Base-by-base conservation (phyloP, 306 rosid species). In the Casuarina equisetifolia region DNA sequence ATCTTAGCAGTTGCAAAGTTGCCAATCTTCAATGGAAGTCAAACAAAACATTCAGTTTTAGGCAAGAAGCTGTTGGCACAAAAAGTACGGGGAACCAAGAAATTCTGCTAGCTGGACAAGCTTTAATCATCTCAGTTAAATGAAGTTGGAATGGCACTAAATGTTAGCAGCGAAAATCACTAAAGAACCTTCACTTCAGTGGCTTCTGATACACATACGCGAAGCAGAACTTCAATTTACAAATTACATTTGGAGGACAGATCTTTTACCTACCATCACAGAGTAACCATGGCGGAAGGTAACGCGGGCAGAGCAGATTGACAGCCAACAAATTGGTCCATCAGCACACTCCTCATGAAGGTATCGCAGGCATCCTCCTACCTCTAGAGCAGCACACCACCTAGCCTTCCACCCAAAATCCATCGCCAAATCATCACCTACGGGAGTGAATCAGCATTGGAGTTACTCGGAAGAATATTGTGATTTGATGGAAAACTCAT, bases 281-380 rank as follows among this genome's bases (percentile, higher is more conserved):
- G 85, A 78, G 48, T 74, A 43, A n/a, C 44, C 32, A 49, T 58
- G 79, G 44, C 82, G 68, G 69, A 74, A 72, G 13, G 50, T 3
- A 69, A 69, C 40, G 40, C 43, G 35, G 62, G 0, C 20, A 4
- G 76, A 51, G 51, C 69, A 9, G 17, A 82, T 53, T 15, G 73
- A 78, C 7, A 74, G 75, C 73, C 78, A 80, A 69, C 59, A 46
- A 45, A 82, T 82, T 9, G 69, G 73, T 51, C 73, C 82, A 19
- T 82, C 82, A 40, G 54, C 69, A 59, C 82, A 82, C 58, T 82
- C 85, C 54, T 82, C 79, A 12, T 82, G 82, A 62, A 82, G 85
- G 71, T 82, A 74, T 16, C 80, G 82, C 73, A 82, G 71, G 82
- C 77, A 58, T 50, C 74, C 61, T 0, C 82, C 85, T 67, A 78